These are phyloP conservation scores for Lentithecium fluviatile DNA, from an alignment of 495 filamentous ascomycete species.

Conservation along the genomic window DNA sequence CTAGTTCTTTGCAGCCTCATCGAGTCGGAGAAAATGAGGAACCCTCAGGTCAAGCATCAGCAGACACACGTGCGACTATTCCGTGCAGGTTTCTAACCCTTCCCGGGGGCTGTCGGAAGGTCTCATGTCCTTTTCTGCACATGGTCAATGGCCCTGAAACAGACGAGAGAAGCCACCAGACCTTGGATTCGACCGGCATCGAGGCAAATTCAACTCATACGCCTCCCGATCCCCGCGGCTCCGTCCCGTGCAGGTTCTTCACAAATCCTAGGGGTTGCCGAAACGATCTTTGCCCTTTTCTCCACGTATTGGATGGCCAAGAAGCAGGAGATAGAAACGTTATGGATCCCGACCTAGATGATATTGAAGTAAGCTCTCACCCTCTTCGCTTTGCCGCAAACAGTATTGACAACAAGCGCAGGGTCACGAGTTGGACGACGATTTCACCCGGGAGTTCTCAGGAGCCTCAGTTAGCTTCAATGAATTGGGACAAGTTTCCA, in stretches of 20 bases:
- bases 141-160: too few species aligned
- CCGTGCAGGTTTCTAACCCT: too few species aligned
- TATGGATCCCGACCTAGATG: background rate
- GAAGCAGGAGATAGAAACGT: background rate
- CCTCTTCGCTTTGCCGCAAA: background rate
- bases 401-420: background rate
- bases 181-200: too few species aligned
- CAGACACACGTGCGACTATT: too few species aligned
- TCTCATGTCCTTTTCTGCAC: too few species aligned
- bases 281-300: background rate
- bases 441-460: conserved; percentile 21
- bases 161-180: too few species aligned
- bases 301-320: background rate
- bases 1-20: too few species aligned
- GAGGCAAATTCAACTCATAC: background rate
- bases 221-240: background rate
- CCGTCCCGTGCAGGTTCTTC: background rate
- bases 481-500: conserved; percentile 16
- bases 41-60: too few species aligned
- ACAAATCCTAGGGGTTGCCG: background rate
- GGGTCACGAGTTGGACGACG: conserved; percentile 2
- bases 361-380: background rate
- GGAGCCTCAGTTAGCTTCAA: conserved; percentile 23
- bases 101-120: too few species aligned
- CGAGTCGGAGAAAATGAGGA: too few species aligned